Evolutionary conservation across 1,284 basidiomycete species (phyloP).

Genomic region (Ustilago shanxiensis): DNA sequence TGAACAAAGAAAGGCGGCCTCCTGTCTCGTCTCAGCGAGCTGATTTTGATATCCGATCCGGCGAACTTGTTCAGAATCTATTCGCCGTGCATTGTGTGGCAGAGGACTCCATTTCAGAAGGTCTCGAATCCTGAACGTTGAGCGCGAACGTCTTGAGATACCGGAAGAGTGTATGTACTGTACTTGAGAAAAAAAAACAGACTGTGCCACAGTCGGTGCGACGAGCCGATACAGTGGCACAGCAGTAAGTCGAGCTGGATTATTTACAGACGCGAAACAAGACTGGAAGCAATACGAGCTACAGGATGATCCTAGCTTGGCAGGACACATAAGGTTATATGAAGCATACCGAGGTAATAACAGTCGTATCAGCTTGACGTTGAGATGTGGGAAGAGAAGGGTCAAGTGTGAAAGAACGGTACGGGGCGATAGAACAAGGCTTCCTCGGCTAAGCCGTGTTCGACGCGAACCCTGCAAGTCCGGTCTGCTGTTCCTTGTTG

Average conservation of each 20-base stretch:
- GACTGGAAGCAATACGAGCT: background rate
- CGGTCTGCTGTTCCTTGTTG: background rate
- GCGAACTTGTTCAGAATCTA: background rate
- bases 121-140: background rate
- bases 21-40: conserved; percentile 5
- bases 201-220: background rate
- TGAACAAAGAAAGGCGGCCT: background rate
- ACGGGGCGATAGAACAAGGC: conserved; percentile 20
- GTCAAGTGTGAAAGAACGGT: conserved; percentile 3
- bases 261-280: background rate
- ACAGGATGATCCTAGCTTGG: background rate
- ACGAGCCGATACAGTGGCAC: background rate
- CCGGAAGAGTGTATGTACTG: too few relatives aligned
- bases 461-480: conserved; percentile 10
- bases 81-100: too few relatives aligned
- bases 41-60: background rate
- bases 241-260: too few relatives aligned
- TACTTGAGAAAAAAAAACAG: too few relatives aligned
- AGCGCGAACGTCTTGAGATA: too few relatives aligned
- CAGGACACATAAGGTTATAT: background rate
- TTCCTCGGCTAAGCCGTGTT: conserved; percentile 17
- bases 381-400: background rate
- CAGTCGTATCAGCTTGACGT: conserved; percentile 1
- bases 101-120: background rate
- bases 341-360: background rate